Conservation (phyloP, 441 rosid genomes). For the Gossypium schwendimanii region DNA sequence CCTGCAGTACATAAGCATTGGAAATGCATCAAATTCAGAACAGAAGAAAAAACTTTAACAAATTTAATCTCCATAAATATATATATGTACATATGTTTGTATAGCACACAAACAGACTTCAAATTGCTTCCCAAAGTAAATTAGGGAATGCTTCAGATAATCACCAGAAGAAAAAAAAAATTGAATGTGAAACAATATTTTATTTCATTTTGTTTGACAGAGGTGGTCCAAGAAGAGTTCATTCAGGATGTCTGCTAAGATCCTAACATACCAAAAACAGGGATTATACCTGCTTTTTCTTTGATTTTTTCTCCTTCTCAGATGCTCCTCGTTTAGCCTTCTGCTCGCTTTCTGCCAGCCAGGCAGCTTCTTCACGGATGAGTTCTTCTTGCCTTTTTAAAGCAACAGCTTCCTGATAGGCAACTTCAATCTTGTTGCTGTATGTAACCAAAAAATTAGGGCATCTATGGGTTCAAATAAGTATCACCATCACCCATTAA, state of each 20-base stretch:
- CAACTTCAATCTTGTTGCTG: slow-evolving; percentile 82
- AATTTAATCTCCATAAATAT: neutral
- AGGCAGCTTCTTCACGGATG: slow-evolving; percentile 86
- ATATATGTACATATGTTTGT: neutral
- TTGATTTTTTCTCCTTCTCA: slow-evolving; percentile 78
- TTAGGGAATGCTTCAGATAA: neutral
- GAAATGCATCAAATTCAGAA: neutral
- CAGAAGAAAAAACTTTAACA: neutral
- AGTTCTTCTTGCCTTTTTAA: slow-evolving; percentile 89
- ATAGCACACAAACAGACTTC: neutral
- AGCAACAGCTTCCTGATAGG: slow-evolving; percentile 94
- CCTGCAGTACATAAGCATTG: slow-evolving; percentile 32
- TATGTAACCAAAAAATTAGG: slow-evolving; percentile 9
- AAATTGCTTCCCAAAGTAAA: neutral
- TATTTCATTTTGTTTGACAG: neutral
- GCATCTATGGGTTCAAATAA: neutral
- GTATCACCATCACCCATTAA: neutral
- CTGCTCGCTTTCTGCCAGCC: slow-evolving; percentile 77
- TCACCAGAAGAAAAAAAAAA: neutral
- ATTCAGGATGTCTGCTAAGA: neutral
- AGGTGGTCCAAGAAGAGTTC: neutral
- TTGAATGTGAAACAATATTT: neutral
- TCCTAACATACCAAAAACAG: neutral
- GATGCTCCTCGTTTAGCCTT: slow-evolving; percentile 66
- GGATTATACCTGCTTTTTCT: slow-evolving; percentile 71